phyloP scores from a whole-genome alignment of 345 rosid species.

The Passiflora organensis region DNA sequence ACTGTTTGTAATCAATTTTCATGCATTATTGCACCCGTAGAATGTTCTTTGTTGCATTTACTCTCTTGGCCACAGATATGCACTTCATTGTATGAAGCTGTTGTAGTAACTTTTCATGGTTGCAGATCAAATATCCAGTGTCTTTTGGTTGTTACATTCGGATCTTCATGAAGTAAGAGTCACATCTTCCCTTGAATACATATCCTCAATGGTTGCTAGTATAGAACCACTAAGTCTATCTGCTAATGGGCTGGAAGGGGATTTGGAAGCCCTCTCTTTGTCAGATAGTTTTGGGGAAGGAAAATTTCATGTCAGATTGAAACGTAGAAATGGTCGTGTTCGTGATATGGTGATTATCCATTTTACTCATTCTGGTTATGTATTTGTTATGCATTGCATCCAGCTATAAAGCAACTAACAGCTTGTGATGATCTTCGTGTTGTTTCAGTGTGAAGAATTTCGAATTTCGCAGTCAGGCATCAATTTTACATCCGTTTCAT shows the following conservation, averaged over 20 bases:
- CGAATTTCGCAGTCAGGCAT: slow-evolving; percentile 50
- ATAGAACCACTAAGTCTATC: slow-evolving; percentile 47
- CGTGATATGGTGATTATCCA: slow-evolving; percentile 48
- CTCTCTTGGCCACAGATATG: no score
- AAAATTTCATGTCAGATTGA: slow-evolving; percentile 59
- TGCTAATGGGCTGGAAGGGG: slow-evolving; percentile 35
- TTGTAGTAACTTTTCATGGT: slow-evolving; percentile 17
- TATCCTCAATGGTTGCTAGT: slow-evolving; percentile 68
- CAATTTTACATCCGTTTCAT: slow-evolving; percentile 51
- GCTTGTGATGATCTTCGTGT: slow-evolving; percentile 9
- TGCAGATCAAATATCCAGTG: slow-evolving; percentile 60
- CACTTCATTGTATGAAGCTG: slow-evolving; percentile 2
- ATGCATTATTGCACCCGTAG: no score
- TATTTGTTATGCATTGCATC: slow-evolving; percentile 3
- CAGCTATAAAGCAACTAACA: slow-evolving; percentile 7
- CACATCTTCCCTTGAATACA: slow-evolving; percentile 56
- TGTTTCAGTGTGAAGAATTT: slow-evolving; percentile 59
- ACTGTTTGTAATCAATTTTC: neutral
- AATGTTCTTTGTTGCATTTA: no score
- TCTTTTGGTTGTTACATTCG: slow-evolving; percentile 70
- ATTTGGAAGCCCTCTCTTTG: slow-evolving; percentile 41
- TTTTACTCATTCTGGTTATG: neutral
- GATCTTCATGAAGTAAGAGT: slow-evolving; percentile 66
- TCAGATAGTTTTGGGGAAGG: slow-evolving; percentile 50
- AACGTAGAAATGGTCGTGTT: slow-evolving; percentile 85